Evolutionary conservation across 2,329 filamentous ascomycete genomes (phyloP).

Genomic region (Pseudogymnoascus destructans): DNA sequence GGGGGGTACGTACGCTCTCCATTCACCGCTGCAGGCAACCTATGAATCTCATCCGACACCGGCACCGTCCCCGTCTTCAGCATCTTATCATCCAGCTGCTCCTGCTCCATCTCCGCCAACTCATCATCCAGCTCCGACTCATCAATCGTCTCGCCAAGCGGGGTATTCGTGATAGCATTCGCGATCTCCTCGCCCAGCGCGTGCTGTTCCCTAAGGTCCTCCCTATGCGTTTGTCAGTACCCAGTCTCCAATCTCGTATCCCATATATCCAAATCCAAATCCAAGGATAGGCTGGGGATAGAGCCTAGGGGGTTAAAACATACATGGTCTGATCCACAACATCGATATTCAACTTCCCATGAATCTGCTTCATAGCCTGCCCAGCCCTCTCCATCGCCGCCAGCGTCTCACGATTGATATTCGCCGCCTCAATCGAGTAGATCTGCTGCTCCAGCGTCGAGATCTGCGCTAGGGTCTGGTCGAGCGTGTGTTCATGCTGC

Average conservation of each 20-base stretch:
- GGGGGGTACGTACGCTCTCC: slow-evolving; percentile 53
- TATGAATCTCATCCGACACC: slow-evolving; percentile 62
- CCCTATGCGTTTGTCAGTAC: slow-evolving; percentile 35
- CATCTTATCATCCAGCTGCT: slow-evolving; percentile 88
- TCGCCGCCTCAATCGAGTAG: slow-evolving; percentile 91
- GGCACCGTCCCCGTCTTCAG: slow-evolving; percentile 77
- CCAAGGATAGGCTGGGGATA: not conserved
- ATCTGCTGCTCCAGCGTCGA: slow-evolving; percentile 89
- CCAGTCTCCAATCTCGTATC: not conserved
- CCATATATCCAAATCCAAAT: not conserved
- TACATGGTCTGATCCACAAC: slow-evolving; percentile 95
- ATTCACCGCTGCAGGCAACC: slow-evolving; percentile 61
- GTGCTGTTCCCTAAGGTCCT: slow-evolving; percentile 82
- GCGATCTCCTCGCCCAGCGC: slow-evolving; percentile 87
- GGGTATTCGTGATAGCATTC: slow-evolving; percentile 64
- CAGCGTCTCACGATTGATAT: slow-evolving; percentile 96
- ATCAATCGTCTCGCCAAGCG: slow-evolving; percentile 58
- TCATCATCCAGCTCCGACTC: slow-evolving; percentile 79
- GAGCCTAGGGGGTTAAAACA: slow-evolving; percentile 26
- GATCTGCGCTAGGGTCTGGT: slow-evolving; percentile 83
- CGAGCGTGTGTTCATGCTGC: slow-evolving; percentile 77
- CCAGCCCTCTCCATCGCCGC: slow-evolving; percentile 87
- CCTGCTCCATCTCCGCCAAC: slow-evolving; percentile 76
- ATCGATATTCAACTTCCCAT: slow-evolving; percentile 79
- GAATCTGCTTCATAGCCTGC: slow-evolving; percentile 84